These are phyloP conservation scores for Petunia axillaris DNA, from an alignment of 257 asterid genomes.

Conservation along the genomic window DNA sequence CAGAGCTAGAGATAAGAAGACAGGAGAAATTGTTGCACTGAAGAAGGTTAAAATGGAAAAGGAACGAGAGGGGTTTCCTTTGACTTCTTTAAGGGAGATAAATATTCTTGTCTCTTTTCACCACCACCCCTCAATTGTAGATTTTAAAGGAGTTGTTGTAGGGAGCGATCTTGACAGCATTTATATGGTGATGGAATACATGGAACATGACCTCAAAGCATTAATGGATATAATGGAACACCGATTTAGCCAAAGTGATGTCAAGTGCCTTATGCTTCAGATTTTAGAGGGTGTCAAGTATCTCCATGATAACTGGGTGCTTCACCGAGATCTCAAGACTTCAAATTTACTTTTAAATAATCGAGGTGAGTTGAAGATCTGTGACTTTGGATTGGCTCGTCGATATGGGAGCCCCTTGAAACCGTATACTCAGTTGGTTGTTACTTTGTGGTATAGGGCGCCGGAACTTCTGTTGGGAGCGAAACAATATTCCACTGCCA, in stretches of 20 bases:
- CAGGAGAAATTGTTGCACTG: constrained; percentile 83
- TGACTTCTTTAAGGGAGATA: constrained; percentile 81
- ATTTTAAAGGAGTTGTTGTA: constrained; percentile 83
- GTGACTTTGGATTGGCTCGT: constrained; percentile 86
- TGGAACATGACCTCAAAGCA: constrained; percentile 64
- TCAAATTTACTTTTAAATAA: too few relatives aligned
- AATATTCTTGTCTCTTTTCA: constrained; percentile 72
- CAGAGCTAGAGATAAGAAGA: constrained; percentile 78
- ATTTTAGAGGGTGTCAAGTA: too few relatives aligned
- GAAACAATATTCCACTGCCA: constrained; percentile 74
- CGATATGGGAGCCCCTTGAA: constrained; percentile 82
- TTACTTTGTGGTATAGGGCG: constrained; percentile 27
- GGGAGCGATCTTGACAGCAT: constrained; percentile 73
- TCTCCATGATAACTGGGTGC: too few relatives aligned
- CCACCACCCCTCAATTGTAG: constrained; percentile 69
- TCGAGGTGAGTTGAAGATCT: constrained; percentile 26
- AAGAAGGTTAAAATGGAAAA: constrained; percentile 86
- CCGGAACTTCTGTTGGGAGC: constrained; percentile 42
- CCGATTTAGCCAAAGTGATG: constrained; percentile 51
- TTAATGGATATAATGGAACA: constrained; percentile 76
- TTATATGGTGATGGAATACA: constrained; percentile 46
- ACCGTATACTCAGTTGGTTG: constrained; percentile 82
- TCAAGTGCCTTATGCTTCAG: too few relatives aligned
- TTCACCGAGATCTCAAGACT: too few relatives aligned
- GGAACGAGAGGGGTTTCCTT: constrained; percentile 85